Percentiles rank a stretch among this genome's conserved stretches.
Evolutionary conservation across 1,284 basidiomycete species (phyloP).

Genomic region (Cryptococcus sp.): DNA sequence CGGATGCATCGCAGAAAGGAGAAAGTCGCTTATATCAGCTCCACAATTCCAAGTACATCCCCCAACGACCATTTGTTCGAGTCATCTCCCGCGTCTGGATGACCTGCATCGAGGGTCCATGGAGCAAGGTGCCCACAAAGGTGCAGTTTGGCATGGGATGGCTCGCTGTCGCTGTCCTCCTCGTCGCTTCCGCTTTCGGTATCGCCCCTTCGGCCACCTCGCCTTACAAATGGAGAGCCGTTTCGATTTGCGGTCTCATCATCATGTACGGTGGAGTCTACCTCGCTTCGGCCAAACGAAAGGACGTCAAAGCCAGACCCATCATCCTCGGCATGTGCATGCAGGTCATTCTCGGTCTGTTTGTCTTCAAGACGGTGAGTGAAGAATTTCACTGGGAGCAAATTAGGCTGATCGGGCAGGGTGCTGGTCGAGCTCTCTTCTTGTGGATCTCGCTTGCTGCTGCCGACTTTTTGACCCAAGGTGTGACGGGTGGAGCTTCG

Average conservation of each 20-base stretch:
- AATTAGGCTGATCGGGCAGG: too few species aligned
- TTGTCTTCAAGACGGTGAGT: too few species aligned
- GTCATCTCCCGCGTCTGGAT: not conserved
- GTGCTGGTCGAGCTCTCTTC: too few species aligned
- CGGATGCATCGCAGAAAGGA: too few species aligned
- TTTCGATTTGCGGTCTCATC: not conserved
- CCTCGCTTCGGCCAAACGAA: not conserved
- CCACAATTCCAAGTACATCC: not conserved
- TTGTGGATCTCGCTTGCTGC: too few species aligned
- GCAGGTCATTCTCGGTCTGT: too few species aligned
- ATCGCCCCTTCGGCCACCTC: not conserved
- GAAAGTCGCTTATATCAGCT: too few species aligned
- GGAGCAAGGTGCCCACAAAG: not conserved
- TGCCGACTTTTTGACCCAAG: too few species aligned
- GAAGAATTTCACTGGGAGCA: too few species aligned
- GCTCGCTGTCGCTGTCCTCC: not conserved
- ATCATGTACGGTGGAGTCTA: not conserved
- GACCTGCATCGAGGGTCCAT: not conserved
- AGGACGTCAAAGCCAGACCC: too few species aligned
- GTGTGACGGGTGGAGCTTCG: conserved; percentile 7
- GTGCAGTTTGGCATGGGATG: not conserved
- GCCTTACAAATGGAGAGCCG: not conserved
- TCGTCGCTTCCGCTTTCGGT: not conserved
- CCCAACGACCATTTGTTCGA: not conserved
- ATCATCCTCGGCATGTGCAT: too few species aligned